Base-by-base conservation (phyloP, 768 basidiomycete species). In the Boletus rufocinnamomeus region DNA sequence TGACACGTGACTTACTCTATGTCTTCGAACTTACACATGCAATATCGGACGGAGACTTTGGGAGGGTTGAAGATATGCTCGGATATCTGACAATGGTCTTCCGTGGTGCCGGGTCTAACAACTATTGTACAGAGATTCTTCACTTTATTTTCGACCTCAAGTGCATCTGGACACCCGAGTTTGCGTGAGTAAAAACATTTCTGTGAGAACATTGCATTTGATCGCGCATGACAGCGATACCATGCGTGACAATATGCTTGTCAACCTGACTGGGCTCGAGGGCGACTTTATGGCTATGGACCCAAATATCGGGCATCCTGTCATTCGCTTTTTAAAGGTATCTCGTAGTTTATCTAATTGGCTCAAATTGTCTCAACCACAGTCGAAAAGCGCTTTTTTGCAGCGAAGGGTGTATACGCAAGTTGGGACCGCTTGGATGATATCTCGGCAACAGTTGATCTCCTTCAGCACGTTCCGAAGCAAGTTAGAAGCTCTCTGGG, bases 261-360 rank as follows among this genome's bases (percentile, higher is more conserved):
- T 77, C n/a, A 76, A 77, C 41, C 28, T 66, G 0, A 68, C 70
- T 0, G 75, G 77, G 0, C 52, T 72, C 1, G 57, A 68, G 8
- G 73, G 75, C 0, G 73, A 77, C 51, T 66, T 56, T 2, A 78
- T 77, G 74, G 60, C 58, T 0, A 65, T 76, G 13, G 72, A 78
- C 43, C 10, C 74, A 2, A 77, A 79, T 49, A 76, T 77, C 1
- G 72, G 78, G 38, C 76, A 79, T 57, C 45, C n/a, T n/a, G n/a
- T 70, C 0, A 76, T 77, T 44, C 48, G 67, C 0, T 68, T 73
- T 54, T 44, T 76, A 0, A 78, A 76, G 72, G 72, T 73, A 35
- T 32, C 11, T 32, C 11, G 13, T 32, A 13, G 32, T 32, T 32
- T 13, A 13, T 32, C 32, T 32, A 0, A 13, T 32, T 32, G 32